Percentiles rank a stretch among this genome's conserved stretches.
Evolutionary conservation across 2,329 filamentous ascomycete genomes (phyloP).

Genomic region (Aspergillus sp.): DNA sequence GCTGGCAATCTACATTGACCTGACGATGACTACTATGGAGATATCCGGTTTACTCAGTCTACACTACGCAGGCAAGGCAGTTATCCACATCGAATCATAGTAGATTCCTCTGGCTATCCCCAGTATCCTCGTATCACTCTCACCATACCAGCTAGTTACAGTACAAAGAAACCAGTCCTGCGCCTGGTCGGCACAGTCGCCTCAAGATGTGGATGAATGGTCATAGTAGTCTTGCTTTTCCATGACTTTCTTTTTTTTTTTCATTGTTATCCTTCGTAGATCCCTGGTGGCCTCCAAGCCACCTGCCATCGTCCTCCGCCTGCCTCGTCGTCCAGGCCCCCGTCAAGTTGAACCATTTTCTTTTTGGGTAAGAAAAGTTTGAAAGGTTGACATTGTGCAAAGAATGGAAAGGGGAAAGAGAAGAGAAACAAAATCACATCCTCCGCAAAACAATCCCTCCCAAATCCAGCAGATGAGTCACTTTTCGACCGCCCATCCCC

Average conservation of each 20-base stretch:
- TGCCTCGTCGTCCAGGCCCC: slow-evolving; percentile 13
- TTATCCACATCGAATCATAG: slow-evolving; percentile 16
- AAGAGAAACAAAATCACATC: slow-evolving; percentile 12
- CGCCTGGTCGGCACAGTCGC: slow-evolving; percentile 7
- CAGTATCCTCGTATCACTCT: slow-evolving; percentile 1
- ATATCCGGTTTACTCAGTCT: no score
- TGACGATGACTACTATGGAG: no score
- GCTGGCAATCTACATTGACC: background rate
- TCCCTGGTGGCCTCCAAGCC: background rate
- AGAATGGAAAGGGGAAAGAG: background rate
- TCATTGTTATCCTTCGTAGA: background rate
- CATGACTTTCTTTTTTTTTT: slow-evolving; percentile 16
- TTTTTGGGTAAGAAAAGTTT: slow-evolving; percentile 4
- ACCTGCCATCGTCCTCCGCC: slow-evolving; percentile 6
- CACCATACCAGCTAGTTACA: slow-evolving; percentile 27
- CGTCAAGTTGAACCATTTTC: slow-evolving; percentile 18
- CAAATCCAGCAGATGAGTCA: slow-evolving; percentile 19
- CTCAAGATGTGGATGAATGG: slow-evolving; percentile 17
- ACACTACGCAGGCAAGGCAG: background rate
- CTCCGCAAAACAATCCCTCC: background rate
- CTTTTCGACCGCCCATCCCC: slow-evolving; percentile 24
- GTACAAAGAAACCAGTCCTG: slow-evolving; percentile 28
- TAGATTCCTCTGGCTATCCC: slow-evolving; percentile 11
- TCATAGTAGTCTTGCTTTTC: slow-evolving; percentile 17
- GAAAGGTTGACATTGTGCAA: slow-evolving; percentile 8